These are phyloP conservation scores for Fusarium siculi DNA, from an alignment of 2,329 filamentous ascomycete genomes.

Conservation along the genomic window DNA sequence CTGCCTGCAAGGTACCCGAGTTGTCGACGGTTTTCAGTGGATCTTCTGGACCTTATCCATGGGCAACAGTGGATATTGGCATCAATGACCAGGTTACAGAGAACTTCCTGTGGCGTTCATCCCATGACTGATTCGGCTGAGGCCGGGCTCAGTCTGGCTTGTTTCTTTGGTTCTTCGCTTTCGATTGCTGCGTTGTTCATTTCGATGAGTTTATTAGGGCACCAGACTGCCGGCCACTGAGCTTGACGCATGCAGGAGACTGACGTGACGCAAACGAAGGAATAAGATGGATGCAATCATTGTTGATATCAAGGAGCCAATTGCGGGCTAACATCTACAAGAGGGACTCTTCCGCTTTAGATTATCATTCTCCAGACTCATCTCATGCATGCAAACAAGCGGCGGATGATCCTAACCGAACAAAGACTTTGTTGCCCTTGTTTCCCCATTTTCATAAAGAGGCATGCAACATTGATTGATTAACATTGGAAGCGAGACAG, in stretches of 20 bases:
- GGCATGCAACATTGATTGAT: conserved; percentile 7
- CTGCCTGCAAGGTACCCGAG: conserved; percentile 39
- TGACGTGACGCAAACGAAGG: conserved; percentile 3
- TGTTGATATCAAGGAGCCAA: conserved; percentile 12
- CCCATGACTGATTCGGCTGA: conserved; percentile 28
- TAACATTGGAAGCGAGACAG: conserved; percentile 13
- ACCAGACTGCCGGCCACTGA: conserved; percentile 15
- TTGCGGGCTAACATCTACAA: conserved; percentile 4
- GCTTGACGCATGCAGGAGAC: conserved; percentile 5
- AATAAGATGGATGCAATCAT: conserved; percentile 14
- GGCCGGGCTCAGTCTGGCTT: conserved; percentile 18
- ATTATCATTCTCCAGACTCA: background rate
- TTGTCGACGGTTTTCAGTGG: conserved; percentile 30
- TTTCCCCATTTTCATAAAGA: conserved; percentile 4
- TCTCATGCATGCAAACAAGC: conserved; percentile 6
- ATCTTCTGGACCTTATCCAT: conserved; percentile 13
- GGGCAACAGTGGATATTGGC: conserved; percentile 4
- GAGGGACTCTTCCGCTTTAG: conserved; percentile 11
- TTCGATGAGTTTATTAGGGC: conserved; percentile 10
- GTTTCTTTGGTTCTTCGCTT: conserved; percentile 21
- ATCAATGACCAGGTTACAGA: conserved; percentile 2
- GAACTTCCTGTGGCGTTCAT: conserved; percentile 28
- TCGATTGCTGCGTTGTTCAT: conserved; percentile 19
- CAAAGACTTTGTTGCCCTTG: conserved; percentile 32
- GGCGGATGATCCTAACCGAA: conserved; percentile 19